phyloP scores from a whole-genome alignment of 768 basidiomycete genomes.

The Pholiota molesta region DNA sequence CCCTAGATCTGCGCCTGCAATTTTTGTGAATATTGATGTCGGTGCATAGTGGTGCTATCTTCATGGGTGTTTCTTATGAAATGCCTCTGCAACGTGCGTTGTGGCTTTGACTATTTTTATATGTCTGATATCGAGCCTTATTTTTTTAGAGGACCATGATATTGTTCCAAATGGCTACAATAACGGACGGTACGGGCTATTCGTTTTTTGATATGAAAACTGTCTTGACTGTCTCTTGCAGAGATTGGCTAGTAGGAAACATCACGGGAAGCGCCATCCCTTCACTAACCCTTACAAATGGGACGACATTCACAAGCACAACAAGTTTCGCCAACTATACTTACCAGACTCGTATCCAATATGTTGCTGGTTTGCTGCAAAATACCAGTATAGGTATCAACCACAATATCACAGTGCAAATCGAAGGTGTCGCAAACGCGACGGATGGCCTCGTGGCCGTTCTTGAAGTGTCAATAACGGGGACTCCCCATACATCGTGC shows the following conservation, averaged over 20 bases:
- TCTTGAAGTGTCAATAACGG: slow-evolving; percentile 68
- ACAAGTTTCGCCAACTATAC: slow-evolving; percentile 70
- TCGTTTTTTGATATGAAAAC: not conserved
- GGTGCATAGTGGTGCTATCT: slow-evolving; percentile 62
- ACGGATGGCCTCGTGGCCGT: slow-evolving; percentile 86
- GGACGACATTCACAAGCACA: slow-evolving; percentile 60
- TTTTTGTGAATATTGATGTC: slow-evolving; percentile 4
- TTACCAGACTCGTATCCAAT: slow-evolving; percentile 70
- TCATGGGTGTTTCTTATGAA: slow-evolving; percentile 79
- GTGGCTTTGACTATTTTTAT: not conserved
- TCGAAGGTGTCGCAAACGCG: slow-evolving; percentile 55
- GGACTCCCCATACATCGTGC: slow-evolving; percentile 34
- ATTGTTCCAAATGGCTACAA: slow-evolving; percentile 83
- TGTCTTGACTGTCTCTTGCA: slow-evolving; percentile 23
- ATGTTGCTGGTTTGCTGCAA: slow-evolving; percentile 69
- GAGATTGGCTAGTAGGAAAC: slow-evolving; percentile 88
- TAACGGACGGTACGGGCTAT: slow-evolving; percentile 61
- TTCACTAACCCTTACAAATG: slow-evolving; percentile 55
- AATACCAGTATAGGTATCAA: slow-evolving; percentile 75
- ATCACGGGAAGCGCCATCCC: slow-evolving; percentile 60
- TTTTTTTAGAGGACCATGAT: slow-evolving; percentile 57
- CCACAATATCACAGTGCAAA: slow-evolving; percentile 58
- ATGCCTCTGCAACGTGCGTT: slow-evolving; percentile 56
- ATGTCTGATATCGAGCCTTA: slow-evolving; percentile 1
- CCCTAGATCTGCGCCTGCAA: not conserved